phyloP scores from a whole-genome alignment of 192 early-diverging fungal genomes.

The Entomortierella parvispora region DNA sequence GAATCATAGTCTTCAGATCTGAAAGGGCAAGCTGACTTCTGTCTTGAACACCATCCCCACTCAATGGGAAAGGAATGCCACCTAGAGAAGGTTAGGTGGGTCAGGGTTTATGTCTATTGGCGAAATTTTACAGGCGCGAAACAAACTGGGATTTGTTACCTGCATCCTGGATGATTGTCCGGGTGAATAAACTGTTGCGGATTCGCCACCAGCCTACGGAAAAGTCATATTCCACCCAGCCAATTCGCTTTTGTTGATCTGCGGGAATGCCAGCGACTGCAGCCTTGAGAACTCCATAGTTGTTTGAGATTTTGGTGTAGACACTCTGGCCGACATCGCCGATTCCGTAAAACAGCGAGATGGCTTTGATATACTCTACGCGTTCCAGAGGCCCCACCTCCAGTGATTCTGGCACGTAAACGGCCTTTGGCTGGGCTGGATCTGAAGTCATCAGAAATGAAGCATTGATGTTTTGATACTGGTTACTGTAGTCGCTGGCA shows the following conservation, averaged over 20 bases:
- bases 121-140: no score
- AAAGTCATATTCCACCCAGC: constrained; percentile 53
- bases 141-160: no score
- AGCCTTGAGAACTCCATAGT: constrained; percentile 16
- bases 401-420: constrained; percentile 28
- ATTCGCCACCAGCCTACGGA: constrained; percentile 20
- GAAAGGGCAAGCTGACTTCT: neutral
- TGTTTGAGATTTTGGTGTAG: constrained; percentile 36
- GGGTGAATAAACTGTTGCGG: constrained; percentile 36
- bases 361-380: constrained; percentile 53
- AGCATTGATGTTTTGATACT: constrained; percentile 4
- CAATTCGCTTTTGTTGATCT: constrained; percentile 45
- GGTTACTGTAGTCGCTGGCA: neutral
- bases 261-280: constrained; percentile 25
- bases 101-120: no score
- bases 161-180: constrained; percentile 54
- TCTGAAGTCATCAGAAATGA: neutral
- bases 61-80: constrained; percentile 28
- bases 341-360: constrained; percentile 54
- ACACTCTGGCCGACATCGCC: constrained; percentile 23
- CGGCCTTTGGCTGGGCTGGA: neutral
- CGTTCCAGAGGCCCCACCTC: constrained; percentile 31
- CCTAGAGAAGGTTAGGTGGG: no score
- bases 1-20: constrained; percentile 24
- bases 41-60: constrained; percentile 1